Evolutionary conservation across 192 early-diverging fungal species (phyloP), one percentile per base, ranked within the genome.

Genomic region (Coemansia sp.): DNA sequence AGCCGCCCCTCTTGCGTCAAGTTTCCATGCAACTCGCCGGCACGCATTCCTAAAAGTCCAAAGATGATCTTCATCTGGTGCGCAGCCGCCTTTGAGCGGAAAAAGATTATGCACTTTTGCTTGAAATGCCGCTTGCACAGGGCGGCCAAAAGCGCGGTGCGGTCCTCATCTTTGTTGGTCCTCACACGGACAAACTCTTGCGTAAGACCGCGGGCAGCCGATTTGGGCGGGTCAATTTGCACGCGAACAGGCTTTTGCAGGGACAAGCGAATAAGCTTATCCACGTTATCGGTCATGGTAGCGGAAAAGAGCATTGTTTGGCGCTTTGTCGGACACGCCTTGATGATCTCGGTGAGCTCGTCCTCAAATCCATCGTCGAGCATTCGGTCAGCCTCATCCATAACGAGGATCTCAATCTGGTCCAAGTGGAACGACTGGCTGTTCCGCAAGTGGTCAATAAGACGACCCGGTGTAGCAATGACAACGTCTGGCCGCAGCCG

Each of bases 231-330:
- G 58, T 99, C 93, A 19, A 99, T 85, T 68, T 94, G 92, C 8
- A 97, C 81, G 35, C 89, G 82, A 3, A 95, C 90, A 23, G 95
- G 97, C 19, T 86, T 74, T 49, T 90, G 82, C 41, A 99, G 81
- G 1, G 95, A 97, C 56, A 99, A 83, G 22, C 90, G 87, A 39
- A 97, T 88, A 19, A 99, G 81, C 61, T 97, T 88, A 57, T 99
- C 93, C 27, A 96, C 88, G 53, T 95, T 94, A 64, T 97, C 93
- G 7, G 97, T 99, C 97, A 98, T 98, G 13, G 97, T 99, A 17
- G 97, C 97, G 21, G 97, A 99, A 75, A 99, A 99, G 5, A 99
- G 78, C 93, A 99, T 95, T 2, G 95, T 94, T 65, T 99, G 97
- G 40, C 97, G 84, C 37, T 80, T 82, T 51, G 83, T 82, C 3